Percentiles rank a stretch among this genome's conserved stretches.
phyloP scores from a whole-genome alignment of 1,139 yeast species.

The Pichia sp. region DNA sequence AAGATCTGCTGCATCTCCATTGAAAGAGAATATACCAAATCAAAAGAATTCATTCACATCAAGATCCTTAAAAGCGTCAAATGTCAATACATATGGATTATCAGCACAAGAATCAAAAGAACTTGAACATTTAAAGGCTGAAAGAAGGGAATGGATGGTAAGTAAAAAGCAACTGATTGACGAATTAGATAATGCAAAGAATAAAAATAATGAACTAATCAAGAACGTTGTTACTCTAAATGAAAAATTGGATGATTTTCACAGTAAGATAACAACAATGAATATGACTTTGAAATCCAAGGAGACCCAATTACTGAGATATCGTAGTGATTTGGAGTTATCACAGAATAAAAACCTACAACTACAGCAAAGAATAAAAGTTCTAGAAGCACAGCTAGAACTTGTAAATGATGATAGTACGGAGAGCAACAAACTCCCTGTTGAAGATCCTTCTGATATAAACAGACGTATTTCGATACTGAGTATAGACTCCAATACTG shows the following conservation, averaged over 20 bases:
- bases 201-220: slow-evolving; percentile 39
- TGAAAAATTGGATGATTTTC: slow-evolving; percentile 36
- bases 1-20: slow-evolving; percentile 61
- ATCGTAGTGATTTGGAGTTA: slow-evolving; percentile 54
- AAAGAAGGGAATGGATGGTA: slow-evolving; percentile 45
- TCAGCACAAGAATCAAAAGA: slow-evolving; percentile 38
- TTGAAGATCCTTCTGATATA: slow-evolving; percentile 19
- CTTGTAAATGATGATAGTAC: neutral
- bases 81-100: slow-evolving; percentile 18
- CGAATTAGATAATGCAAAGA: slow-evolving; percentile 37
- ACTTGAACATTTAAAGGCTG: slow-evolving; percentile 44
- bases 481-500: slow-evolving; percentile 18
- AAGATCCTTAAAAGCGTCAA: slow-evolving; percentile 27
- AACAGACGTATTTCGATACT: slow-evolving; percentile 26
- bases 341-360: slow-evolving; percentile 43
- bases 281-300: slow-evolving; percentile 52
- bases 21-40: slow-evolving; percentile 35
- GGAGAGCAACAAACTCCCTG: neutral
- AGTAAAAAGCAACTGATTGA: slow-evolving; percentile 38
- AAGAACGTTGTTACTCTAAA: slow-evolving; percentile 37
- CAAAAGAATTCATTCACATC: slow-evolving; percentile 27
- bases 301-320: slow-evolving; percentile 57
- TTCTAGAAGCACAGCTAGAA: slow-evolving; percentile 9
- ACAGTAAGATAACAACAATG: slow-evolving; percentile 46
- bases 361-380: slow-evolving; percentile 33